Percentiles rank a stretch among this genome's conserved stretches.
Evolutionary conservation across 768 basidiomycete species (phyloP).

Genomic region (Boletus tylopilopsis): DNA sequence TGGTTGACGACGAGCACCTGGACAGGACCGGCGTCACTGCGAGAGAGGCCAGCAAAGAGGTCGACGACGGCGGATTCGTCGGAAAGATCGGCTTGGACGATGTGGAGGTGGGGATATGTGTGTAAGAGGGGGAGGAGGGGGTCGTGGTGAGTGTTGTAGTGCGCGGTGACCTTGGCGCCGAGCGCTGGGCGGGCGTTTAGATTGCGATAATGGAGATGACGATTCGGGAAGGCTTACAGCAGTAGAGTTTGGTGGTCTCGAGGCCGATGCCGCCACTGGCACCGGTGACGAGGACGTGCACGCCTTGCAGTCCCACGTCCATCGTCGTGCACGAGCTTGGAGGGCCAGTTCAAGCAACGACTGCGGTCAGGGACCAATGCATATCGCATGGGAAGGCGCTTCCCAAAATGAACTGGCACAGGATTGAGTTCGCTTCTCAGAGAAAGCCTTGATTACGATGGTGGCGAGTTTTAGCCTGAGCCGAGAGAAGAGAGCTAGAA

Average conservation of each 20-base stretch:
- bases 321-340: slow-evolving; percentile 20
- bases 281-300: slow-evolving; percentile 71
- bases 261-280: slow-evolving; percentile 76
- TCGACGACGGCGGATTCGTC: slow-evolving; percentile 48
- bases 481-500: too few relatives aligned
- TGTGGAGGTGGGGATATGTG: slow-evolving; percentile 32
- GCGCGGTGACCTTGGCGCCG: slow-evolving; percentile 68
- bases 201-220: too few relatives aligned
- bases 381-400: too few relatives aligned
- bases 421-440: too few relatives aligned
- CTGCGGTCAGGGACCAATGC: too few relatives aligned
- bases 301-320: slow-evolving; percentile 56
- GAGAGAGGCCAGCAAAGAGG: slow-evolving; percentile 43
- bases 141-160: slow-evolving; percentile 56
- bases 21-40: slow-evolving; percentile 38
- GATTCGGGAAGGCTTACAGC: slow-evolving; percentile 36
- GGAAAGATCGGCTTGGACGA: slow-evolving; percentile 55
- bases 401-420: too few relatives aligned
- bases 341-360: too few relatives aligned
- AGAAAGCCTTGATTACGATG: too few relatives aligned
- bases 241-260: slow-evolving; percentile 53
- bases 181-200: slow-evolving; percentile 42
- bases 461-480: too few relatives aligned
- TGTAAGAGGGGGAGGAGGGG: slow-evolving; percentile 40
- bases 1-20: slow-evolving; percentile 64